Percentiles rank a stretch among this genome's conserved stretches.
Conservation (phyloP, 2,329 filamentous ascomycete genomes). For the Coleophoma crateriformis region DNA sequence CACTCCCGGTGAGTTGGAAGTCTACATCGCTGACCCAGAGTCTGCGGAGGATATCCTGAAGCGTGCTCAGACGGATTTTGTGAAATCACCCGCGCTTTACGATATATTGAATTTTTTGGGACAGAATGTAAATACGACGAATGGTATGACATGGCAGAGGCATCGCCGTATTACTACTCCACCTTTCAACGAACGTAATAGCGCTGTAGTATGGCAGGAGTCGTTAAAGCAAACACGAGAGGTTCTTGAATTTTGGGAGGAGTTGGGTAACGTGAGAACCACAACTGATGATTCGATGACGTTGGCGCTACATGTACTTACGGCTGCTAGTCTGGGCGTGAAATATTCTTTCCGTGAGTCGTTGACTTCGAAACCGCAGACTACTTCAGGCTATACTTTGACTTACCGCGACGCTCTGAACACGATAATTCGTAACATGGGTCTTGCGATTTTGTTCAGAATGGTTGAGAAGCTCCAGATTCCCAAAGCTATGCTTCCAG, state of each 20-base stretch:
- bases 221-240: constrained; percentile 24
- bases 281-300: constrained; percentile 37
- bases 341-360: constrained; percentile 6
- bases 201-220: constrained; percentile 32
- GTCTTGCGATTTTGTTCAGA: constrained; percentile 13
- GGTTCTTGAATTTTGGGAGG: constrained; percentile 24
- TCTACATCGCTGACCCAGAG: constrained; percentile 9
- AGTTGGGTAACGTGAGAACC: constrained; percentile 5
- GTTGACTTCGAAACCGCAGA: neutral
- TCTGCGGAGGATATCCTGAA: constrained; percentile 8
- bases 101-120: constrained; percentile 25
- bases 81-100: constrained; percentile 8
- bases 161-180: constrained; percentile 35
- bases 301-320: constrained; percentile 44
- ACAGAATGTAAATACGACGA: constrained; percentile 12
- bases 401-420: constrained; percentile 10
- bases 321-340: constrained; percentile 40
- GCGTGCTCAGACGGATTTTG: constrained; percentile 8
- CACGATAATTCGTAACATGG: constrained; percentile 3
- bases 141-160: constrained; percentile 27
- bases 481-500: neutral
- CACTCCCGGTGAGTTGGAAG: constrained; percentile 1
- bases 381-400: constrained; percentile 9
- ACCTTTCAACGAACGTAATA: constrained; percentile 37
- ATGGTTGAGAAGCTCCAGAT: constrained; percentile 2